Percentiles rank a stretch among this genome's conserved stretches.
phyloP scores from a whole-genome alignment of 345 rosid species.

The Eucalyptus marginata region DNA sequence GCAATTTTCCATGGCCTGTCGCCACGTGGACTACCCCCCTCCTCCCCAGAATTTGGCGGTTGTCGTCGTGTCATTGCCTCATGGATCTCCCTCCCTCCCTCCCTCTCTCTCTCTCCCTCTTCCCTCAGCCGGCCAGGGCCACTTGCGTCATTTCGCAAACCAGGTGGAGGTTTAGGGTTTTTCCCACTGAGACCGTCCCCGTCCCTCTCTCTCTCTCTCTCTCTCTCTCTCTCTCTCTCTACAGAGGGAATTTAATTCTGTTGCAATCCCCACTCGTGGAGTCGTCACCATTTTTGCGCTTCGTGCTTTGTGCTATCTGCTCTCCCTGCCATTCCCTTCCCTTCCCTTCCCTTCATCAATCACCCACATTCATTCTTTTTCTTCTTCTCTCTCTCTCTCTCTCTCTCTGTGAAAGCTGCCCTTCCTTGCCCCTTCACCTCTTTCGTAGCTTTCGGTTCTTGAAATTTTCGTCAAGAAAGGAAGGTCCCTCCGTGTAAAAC shows the following conservation, averaged over 20 bases:
- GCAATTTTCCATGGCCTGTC: background rate
- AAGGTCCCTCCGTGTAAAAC: background rate
- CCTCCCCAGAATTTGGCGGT: background rate
- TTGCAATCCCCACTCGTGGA: background rate
- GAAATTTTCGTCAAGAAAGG: background rate
- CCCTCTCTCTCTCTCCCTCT: background rate
- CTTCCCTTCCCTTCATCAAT: background rate
- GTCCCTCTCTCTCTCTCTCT: background rate
- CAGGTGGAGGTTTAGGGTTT: background rate
- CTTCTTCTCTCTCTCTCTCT: background rate
- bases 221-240: background rate
- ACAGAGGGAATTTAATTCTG: background rate
- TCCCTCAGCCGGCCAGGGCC: background rate
- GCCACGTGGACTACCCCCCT: background rate
- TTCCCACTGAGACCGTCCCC: background rate
- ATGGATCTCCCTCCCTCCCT: background rate
- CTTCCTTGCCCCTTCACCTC: background rate
- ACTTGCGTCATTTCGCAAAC: background rate
- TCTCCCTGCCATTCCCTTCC: background rate
- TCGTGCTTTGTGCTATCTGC: background rate
- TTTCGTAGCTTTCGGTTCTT: background rate
- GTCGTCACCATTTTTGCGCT: background rate
- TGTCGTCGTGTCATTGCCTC: background rate
- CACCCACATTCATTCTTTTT: background rate
- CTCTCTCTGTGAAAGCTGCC: background rate